Evolutionary conservation across 2,329 filamentous ascomycete species (phyloP), one percentile per base, ranked within the genome.

Genomic region (Diplodia sapinea): DNA sequence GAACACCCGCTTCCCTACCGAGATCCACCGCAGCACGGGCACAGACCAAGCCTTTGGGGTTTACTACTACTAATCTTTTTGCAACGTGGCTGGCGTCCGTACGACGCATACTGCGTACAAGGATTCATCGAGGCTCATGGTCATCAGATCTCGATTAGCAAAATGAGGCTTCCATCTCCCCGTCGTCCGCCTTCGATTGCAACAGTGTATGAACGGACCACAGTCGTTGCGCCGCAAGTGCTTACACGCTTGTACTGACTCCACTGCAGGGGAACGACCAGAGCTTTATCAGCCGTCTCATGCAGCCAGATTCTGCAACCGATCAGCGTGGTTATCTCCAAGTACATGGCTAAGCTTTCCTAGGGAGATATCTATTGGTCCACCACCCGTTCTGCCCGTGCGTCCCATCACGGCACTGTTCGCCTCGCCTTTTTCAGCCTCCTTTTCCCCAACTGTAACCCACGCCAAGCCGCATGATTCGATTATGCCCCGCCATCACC

Each of bases 341-440:
- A 33, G n/a, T 29, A 15, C 17, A 33, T 15, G 17, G 57, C 57
- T 62, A 62, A 62, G 57, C 57, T 62, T 62, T 62, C n/a, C n/a
- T 15, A 23, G n/a, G 57, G 7, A 49, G 15, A 20, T 5, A 4
- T n/a, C 57, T 17, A 62, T 62, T 62, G 57, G 57, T n/a, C 31
- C 57, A 23, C 23, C 12, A 11, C 5, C n/a, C 8, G 29, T 2
- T 9, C 26, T 17, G 57, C 50, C 57, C 29, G 57, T 62, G 57
- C 57, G 43, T 23, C 26, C 40, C 43, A 36, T 50, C 43, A 50
- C 57, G 17, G 26, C 43, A 36, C 56, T 47, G 20, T 47, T 47
- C 43, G 43, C 43, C 43, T 47, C 43, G 43, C n/a, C 38, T 47
- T 57, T 56, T 57, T 56, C 56, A 59, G 56, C 56, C 56, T 62